A percentile compares a stretch with the other conserved stretches of the same genome.
Evolutionary conservation across 192 early-diverging fungal genomes (phyloP).

Genomic region (Umbelopsis vinacea): DNA sequence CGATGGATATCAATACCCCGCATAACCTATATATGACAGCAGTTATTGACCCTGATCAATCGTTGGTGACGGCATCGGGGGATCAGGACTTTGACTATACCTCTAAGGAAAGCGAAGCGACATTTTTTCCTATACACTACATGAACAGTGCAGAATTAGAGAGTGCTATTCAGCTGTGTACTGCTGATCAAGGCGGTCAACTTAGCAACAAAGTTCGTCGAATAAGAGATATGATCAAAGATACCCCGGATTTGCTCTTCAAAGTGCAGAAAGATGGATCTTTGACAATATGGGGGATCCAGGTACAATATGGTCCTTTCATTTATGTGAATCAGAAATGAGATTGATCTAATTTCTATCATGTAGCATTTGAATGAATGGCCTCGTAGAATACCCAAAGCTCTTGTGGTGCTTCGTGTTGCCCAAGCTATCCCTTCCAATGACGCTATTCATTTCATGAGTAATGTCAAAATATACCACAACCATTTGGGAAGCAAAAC

Average conservation of each 20-base stretch:
- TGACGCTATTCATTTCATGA: conserved; percentile 65
- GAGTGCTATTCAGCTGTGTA: conserved; percentile 35
- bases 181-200: background rate
- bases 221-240: conserved; percentile 63
- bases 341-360: background rate
- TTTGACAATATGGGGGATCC: conserved; percentile 79
- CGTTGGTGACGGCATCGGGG: conserved; percentile 43
- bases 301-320: conserved; percentile 47
- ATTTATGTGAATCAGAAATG: background rate
- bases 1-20: conserved; percentile 49
- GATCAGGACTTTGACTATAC: background rate
- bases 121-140: conserved; percentile 61
- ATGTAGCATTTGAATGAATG: conserved; percentile 62
- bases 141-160: conserved; percentile 59
- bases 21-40: conserved; percentile 69
- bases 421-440: conserved; percentile 53
- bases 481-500: conserved; percentile 43
- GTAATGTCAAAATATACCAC: conserved; percentile 40
- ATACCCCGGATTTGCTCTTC: conserved; percentile 80
- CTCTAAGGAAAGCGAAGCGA: conserved; percentile 21
- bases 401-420: conserved; percentile 67
- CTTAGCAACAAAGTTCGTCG: conserved; percentile 17
- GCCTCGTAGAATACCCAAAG: conserved; percentile 68
- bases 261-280: conserved; percentile 72
- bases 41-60: conserved; percentile 70